Base-by-base conservation (phyloP, 768 basidiomycete genomes). In the Mrakia blollopis region DNA sequence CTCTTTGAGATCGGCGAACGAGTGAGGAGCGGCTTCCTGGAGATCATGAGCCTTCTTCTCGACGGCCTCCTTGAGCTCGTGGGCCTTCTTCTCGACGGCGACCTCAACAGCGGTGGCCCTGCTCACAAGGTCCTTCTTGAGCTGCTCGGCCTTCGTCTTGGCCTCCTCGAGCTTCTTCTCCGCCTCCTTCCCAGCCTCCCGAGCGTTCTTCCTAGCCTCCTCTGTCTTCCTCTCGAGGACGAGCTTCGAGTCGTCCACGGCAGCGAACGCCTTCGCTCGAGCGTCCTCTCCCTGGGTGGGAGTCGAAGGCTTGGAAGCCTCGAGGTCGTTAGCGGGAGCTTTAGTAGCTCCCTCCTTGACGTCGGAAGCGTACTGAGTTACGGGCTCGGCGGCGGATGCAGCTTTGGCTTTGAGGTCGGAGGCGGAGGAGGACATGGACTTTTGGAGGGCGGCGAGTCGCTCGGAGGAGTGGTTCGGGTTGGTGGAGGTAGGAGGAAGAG, bases 1-100 rank as follows among this genome's bases (percentile, higher is more conserved):
- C 79, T 84, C 81, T 11, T 80, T 80, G 74, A 83, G 82, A 72
- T 82, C 79, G 37, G 81, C 80, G 32, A 50, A 62, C 68, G 73
- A 69, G 74, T 73, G 39, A 63, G 61, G 73, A 35, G 78, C 76
- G 30, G 73, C 76, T 47, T 80, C 79, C 78, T 80, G 81, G 62
- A 62, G 30, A 9, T 61, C 70, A 18, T 61, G 54, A 35, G 77
- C 81, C 68, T 79, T 74, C n/a, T 80, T 74, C 4, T 69, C 79
- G 61, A 60, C 77, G 14, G 79, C 82, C 30, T 75, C 76, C 39
- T 67, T 35, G 39, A 72, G n/a, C 41, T 72, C 71, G 6, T 10
- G 67, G 23, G 82, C 81, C 74, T 80, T 80, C n/a, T 79, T 80
- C 78, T 82, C 81, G 74, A 79, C 74, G 44, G 73, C 72, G 18